Evolutionary conservation across 2,329 filamentous ascomycete genomes (phyloP).

Genomic region (Acephala macrosclerotiorum): DNA sequence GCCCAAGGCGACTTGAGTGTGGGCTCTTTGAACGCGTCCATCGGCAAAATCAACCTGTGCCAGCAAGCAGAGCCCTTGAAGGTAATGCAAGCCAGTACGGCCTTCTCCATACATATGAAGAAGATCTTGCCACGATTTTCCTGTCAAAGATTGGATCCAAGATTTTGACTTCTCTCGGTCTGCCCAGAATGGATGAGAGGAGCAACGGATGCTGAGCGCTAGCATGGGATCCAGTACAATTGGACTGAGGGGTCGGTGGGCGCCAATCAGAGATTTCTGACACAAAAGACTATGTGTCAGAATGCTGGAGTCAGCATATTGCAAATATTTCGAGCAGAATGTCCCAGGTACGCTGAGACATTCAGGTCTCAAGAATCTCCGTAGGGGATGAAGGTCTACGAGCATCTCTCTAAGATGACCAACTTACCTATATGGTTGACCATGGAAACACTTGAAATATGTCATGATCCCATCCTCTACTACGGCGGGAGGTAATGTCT

Average conservation of each 20-base stretch:
- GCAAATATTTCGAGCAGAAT: no score
- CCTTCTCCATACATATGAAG: constrained; percentile 27
- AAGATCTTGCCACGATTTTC: constrained; percentile 27
- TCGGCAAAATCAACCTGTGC: constrained; percentile 34
- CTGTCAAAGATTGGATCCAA: constrained; percentile 24
- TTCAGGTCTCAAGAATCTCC: no score
- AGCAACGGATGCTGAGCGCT: constrained; percentile 30
- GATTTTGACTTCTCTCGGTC: constrained; percentile 14
- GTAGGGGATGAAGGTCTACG: no score
- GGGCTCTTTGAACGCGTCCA: constrained; percentile 29
- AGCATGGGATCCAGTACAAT: constrained; percentile 30
- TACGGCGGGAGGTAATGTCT: constrained; percentile 22
- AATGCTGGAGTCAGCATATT: no score
- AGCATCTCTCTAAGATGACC: no score
- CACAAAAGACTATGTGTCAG: constrained; percentile 16
- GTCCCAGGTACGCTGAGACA: no score
- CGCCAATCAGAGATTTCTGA: constrained; percentile 3
- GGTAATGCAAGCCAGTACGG: constrained; percentile 25
- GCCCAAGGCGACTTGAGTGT: constrained; percentile 30
- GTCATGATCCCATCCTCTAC: constrained; percentile 28
- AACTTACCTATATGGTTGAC: constrained; percentile 25
- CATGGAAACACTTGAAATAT: constrained; percentile 32
- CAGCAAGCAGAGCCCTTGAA: constrained; percentile 31
- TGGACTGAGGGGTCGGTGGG: constrained; percentile 1
- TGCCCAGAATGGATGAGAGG: constrained; percentile 28